Evolutionary conservation across 2,329 filamentous ascomycete species (phyloP).

Genomic region (Aotearoamyces nothofagi): DNA sequence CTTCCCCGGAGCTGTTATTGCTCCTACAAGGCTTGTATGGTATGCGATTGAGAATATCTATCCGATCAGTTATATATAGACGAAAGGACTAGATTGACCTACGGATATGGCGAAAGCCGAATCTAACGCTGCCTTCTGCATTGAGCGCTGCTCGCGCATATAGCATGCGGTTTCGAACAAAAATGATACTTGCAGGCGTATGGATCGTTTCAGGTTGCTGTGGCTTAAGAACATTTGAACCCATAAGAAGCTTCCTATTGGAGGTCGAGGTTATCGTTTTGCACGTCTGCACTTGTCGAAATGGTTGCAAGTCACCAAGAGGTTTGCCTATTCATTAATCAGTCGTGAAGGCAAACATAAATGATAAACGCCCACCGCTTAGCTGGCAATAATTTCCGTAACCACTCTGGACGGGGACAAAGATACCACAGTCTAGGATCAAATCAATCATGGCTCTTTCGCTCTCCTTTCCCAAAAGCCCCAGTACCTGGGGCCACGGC

Average conservation of each 20-base stretch:
- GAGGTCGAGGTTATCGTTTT: neutral
- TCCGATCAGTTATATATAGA: constrained; percentile 9
- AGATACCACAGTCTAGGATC: constrained; percentile 65
- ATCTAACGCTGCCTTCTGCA: constrained; percentile 47
- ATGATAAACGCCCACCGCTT: constrained; percentile 39
- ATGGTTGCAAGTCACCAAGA: too few species aligned
- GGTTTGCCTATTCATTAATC: too few species aligned
- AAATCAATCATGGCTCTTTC: constrained; percentile 66
- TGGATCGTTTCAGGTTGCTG: constrained; percentile 18
- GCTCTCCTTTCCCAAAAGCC: constrained; percentile 58
- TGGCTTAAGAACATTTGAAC: too few species aligned
- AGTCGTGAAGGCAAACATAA: too few species aligned
- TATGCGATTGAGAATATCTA: constrained; percentile 75
- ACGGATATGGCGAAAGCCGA: constrained; percentile 74
- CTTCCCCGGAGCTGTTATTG: too few species aligned
- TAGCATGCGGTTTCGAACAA: constrained; percentile 73
- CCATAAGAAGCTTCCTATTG: neutral
- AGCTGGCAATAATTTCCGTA: constrained; percentile 61
- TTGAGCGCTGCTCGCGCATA: constrained; percentile 67
- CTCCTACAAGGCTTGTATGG: too few species aligned
- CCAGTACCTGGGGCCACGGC: constrained; percentile 64
- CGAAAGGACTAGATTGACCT: constrained; percentile 21
- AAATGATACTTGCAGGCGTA: constrained; percentile 42
- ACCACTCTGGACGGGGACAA: constrained; percentile 42
- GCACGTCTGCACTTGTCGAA: too few species aligned